Percentiles rank a stretch among this genome's conserved stretches.
phyloP scores from a whole-genome alignment of 2,329 filamentous ascomycete genomes.

The Neocucurbitaria cava region DNA sequence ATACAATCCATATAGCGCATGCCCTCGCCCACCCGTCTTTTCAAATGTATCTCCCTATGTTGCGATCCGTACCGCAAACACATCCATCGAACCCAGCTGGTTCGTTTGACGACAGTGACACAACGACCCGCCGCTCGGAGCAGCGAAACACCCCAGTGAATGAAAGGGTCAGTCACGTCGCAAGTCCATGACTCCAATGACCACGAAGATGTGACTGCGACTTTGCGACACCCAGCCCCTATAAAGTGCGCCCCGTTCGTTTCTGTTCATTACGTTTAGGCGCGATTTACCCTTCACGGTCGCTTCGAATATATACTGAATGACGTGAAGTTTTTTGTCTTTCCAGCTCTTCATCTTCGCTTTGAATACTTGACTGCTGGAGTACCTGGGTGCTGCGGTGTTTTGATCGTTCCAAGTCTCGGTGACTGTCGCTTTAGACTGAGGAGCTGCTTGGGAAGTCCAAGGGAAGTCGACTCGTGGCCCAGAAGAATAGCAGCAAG shows the following conservation, averaged over 20 bases:
- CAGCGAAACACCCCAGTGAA: neutral
- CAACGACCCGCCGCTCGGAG: neutral
- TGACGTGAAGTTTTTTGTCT: neutral
- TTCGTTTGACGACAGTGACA: neutral
- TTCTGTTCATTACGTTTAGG: neutral
- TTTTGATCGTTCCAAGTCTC: too few relatives aligned
- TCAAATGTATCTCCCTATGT: too few relatives aligned
- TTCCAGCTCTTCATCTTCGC: neutral
- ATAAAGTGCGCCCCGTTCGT: neutral
- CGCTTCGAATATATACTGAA: neutral
- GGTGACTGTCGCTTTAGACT: neutral
- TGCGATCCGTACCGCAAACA: neutral
- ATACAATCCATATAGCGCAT: too few relatives aligned
- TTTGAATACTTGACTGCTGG: neutral
- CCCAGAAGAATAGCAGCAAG: neutral
- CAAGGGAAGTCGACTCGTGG: neutral
- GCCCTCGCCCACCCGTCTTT: too few relatives aligned
- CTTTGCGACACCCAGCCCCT: neutral
- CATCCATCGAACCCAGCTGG: neutral
- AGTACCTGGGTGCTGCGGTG: neutral
- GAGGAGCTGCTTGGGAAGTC: neutral
- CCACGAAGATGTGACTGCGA: slow-evolving; percentile 6
- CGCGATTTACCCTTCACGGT: neutral
- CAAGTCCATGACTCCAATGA: slow-evolving; percentile 5
- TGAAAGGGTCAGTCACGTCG: neutral